A percentile compares a stretch with the other conserved stretches of the same genome.
Conservation (phyloP, 352 stramenopile genomes). For the Pythium insidiosum region DNA sequence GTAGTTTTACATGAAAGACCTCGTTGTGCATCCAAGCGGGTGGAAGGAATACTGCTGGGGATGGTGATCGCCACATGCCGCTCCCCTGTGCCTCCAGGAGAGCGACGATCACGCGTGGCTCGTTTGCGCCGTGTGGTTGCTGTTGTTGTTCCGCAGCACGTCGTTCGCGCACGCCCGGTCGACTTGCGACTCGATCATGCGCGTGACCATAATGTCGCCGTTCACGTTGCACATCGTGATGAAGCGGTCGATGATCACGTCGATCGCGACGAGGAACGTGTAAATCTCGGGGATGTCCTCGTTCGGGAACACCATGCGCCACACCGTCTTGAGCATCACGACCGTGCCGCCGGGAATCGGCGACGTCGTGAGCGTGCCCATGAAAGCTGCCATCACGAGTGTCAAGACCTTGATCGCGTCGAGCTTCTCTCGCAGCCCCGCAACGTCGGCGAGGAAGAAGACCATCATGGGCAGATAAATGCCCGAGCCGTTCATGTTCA, state of each 20-base stretch:
- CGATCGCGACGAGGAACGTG: slow-evolving; percentile 48
- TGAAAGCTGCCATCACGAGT: slow-evolving; percentile 45
- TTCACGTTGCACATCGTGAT: slow-evolving; percentile 73
- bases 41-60: no score
- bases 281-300: slow-evolving; percentile 47
- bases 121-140: no score
- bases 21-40: no score
- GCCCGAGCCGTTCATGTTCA: slow-evolving; percentile 73
- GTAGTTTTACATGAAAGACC: no score
- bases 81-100: no score
- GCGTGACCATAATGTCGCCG: slow-evolving; percentile 59
- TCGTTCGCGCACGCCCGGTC: slow-evolving; percentile 20
- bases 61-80: no score
- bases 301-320: slow-evolving; percentile 54
- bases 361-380: slow-evolving; percentile 50
- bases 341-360: slow-evolving; percentile 50
- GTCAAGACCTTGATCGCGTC: slow-evolving; percentile 28
- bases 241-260: slow-evolving; percentile 68
- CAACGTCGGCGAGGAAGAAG: slow-evolving; percentile 62
- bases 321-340: slow-evolving; percentile 59
- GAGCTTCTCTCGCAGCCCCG: slow-evolving; percentile 27
- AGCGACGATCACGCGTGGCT: no score
- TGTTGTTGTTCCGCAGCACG: no score
- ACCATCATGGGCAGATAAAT: slow-evolving; percentile 71
- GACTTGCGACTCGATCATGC: slow-evolving; percentile 63